Percentiles rank a stretch among this genome's conserved stretches.
Conservation (phyloP, 805 yeast species). For the Teunomyces lycoperdinae region DNA sequence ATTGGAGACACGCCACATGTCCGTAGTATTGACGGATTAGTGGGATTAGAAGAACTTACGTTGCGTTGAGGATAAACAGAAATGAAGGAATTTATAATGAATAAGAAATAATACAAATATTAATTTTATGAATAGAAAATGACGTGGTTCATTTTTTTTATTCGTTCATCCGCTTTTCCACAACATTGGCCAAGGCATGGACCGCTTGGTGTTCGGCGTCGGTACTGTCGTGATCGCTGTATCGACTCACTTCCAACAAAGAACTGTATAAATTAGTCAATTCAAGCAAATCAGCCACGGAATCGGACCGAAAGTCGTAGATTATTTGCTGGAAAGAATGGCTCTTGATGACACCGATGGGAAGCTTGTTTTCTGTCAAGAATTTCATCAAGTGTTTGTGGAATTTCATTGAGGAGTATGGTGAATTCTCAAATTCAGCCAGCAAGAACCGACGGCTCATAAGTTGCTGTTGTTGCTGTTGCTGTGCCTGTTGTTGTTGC, state of each 20-base stretch:
- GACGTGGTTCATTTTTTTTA: too few species aligned
- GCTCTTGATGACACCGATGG: constrained; percentile 47
- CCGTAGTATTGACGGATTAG: constrained; percentile 26
- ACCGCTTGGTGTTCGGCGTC: constrained; percentile 10
- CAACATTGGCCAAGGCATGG: constrained; percentile 11
- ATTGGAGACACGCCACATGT: constrained; percentile 41
- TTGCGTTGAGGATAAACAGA: background rate
- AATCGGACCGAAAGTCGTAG: constrained; percentile 48
- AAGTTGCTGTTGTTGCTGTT: too few species aligned
- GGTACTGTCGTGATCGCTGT: constrained; percentile 3
- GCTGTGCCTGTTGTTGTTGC: too few species aligned
- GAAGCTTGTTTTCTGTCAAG: constrained; percentile 50
- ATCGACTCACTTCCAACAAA: constrained; percentile 32
- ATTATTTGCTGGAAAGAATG: constrained; percentile 51
- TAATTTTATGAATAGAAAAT: too few species aligned
- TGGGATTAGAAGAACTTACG: constrained; percentile 28
- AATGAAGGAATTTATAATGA: too few species aligned
- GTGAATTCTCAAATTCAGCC: constrained; percentile 37
- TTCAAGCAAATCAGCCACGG: constrained; percentile 46
- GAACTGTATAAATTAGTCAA: constrained; percentile 44
- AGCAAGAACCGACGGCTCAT: constrained; percentile 16
- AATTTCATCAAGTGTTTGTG: constrained; percentile 51
- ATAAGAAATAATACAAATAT: too few species aligned
- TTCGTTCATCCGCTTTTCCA: constrained; percentile 9
- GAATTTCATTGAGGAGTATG: constrained; percentile 46